Percentiles rank a stretch among this genome's conserved stretches.
Evolutionary conservation across 352 stramenopile species (phyloP).

Genomic region (Pythium monospermum): DNA sequence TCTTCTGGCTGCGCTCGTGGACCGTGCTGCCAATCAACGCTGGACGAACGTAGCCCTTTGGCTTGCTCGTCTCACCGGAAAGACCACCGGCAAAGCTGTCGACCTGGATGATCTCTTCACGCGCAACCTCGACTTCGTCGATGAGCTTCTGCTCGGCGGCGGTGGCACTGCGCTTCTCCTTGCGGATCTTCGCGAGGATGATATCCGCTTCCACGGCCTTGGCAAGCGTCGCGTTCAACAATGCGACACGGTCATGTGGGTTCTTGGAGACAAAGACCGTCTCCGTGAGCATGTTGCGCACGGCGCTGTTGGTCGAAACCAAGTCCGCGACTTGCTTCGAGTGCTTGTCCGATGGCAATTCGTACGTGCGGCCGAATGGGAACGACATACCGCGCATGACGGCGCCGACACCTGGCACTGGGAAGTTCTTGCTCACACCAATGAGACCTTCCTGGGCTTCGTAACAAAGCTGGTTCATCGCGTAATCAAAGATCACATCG

Average conservation of each 20-base stretch:
- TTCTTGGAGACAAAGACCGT: constrained; percentile 77
- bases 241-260: constrained; percentile 52
- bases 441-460: constrained; percentile 95
- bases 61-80: constrained; percentile 71
- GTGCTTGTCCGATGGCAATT: constrained; percentile 86
- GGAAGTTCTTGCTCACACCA: constrained; percentile 96
- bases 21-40: constrained; percentile 64
- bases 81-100: constrained; percentile 88
- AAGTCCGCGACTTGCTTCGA: constrained; percentile 66
- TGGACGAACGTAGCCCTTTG: constrained; percentile 88
- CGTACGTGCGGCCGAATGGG: constrained; percentile 93
- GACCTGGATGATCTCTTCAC: constrained; percentile 97
- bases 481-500: constrained; percentile 95
- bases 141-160: constrained; percentile 92
- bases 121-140: constrained; percentile 92
- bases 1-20: constrained; percentile 22
- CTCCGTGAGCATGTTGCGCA: constrained; percentile 65
- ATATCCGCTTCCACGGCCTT: constrained; percentile 92
- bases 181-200: constrained; percentile 88
- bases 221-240: constrained; percentile 70
- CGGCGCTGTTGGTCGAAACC: constrained; percentile 64
- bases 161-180: constrained; percentile 93
- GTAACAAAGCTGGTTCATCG: constrained; percentile 94
- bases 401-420: constrained; percentile 85
- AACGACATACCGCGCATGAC: constrained; percentile 95